Evolutionary conservation across 75 land plant genomes (phyloP).

Genomic region (Larix kaempferi): DNA sequence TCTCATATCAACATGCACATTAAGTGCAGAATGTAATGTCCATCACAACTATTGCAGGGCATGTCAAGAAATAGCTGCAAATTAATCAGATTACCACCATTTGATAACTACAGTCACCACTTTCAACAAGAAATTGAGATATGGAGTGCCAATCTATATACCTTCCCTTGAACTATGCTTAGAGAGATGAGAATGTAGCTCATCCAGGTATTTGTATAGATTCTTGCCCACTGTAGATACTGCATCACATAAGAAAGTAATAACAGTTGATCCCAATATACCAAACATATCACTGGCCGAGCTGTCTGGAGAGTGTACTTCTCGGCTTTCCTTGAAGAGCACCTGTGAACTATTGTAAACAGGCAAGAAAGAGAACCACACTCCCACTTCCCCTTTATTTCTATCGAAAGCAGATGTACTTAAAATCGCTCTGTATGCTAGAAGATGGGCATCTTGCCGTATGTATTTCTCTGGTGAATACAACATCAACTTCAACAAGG

Average conservation of each 20-base stretch:
- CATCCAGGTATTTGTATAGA: conserved; percentile 67
- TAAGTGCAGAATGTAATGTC: too few relatives aligned
- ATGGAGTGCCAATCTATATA: neutral
- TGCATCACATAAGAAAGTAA: conserved; percentile 85
- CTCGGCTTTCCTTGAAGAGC: conserved; percentile 7
- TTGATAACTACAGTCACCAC: neutral
- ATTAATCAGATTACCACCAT: neutral
- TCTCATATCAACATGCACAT: too few relatives aligned
- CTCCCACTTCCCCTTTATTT: conserved; percentile 57
- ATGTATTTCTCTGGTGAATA: conserved; percentile 41
- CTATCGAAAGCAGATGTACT: conserved; percentile 93
- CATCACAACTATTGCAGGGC: neutral
- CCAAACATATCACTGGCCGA: conserved; percentile 17
- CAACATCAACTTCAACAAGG: conserved; percentile 51
- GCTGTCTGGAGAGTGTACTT: conserved; percentile 2
- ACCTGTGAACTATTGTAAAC: conserved; percentile 20
- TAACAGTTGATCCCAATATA: conserved; percentile 31
- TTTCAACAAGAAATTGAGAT: neutral
- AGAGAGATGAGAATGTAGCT: conserved; percentile 17
- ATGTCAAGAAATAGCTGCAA: neutral
- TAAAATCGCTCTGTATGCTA: conserved; percentile 63
- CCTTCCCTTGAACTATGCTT: conserved; percentile 7
- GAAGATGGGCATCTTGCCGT: conserved; percentile 38
- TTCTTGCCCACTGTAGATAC: conserved; percentile 69
- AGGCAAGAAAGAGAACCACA: conserved; percentile 80